These are phyloP conservation scores for Chenopodium album DNA, from an alignment of 148 eudicot genomes.

Conservation along the genomic window DNA sequence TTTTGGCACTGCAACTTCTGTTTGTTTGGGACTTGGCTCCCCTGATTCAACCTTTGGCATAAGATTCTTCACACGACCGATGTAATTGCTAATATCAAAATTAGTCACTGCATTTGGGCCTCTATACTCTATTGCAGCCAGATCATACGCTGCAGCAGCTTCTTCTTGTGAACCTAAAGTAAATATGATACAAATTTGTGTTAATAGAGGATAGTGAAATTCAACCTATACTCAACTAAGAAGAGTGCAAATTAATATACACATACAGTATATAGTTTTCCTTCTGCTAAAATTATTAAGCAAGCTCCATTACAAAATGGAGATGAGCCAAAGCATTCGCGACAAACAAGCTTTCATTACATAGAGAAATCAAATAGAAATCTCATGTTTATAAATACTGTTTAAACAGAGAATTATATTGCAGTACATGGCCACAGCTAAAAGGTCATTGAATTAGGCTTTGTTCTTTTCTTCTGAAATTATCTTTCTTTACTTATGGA, in stretches of 20 bases:
- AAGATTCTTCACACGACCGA: slow-evolving; percentile 48
- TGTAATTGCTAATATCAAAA: slow-evolving; percentile 75
- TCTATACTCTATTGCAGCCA: slow-evolving; percentile 88
- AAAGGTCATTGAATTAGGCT: background rate
- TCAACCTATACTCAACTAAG: background rate
- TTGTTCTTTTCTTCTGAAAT: too few relatives aligned
- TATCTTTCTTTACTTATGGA: too few relatives aligned
- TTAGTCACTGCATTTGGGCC: slow-evolving; percentile 93
- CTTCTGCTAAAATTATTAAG: background rate
- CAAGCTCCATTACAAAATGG: background rate
- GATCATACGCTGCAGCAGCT: slow-evolving; percentile 93
- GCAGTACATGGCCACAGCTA: background rate
- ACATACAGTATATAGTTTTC: background rate
- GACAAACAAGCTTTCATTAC: background rate
- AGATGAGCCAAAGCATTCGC: background rate
- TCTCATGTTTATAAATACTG: background rate
- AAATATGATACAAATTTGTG: background rate
- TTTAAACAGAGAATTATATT: background rate
- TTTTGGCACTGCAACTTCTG: slow-evolving; percentile 9
- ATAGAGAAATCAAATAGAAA: background rate
- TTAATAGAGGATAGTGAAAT: background rate
- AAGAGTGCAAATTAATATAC: too few relatives aligned
- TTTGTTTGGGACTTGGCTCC: slow-evolving; percentile 14
- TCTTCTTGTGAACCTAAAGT: slow-evolving; percentile 86
- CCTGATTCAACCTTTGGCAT: slow-evolving; percentile 15